Conservation (phyloP, 1,139 yeast genomes). For the Debaryomyces nepalensis region DNA sequence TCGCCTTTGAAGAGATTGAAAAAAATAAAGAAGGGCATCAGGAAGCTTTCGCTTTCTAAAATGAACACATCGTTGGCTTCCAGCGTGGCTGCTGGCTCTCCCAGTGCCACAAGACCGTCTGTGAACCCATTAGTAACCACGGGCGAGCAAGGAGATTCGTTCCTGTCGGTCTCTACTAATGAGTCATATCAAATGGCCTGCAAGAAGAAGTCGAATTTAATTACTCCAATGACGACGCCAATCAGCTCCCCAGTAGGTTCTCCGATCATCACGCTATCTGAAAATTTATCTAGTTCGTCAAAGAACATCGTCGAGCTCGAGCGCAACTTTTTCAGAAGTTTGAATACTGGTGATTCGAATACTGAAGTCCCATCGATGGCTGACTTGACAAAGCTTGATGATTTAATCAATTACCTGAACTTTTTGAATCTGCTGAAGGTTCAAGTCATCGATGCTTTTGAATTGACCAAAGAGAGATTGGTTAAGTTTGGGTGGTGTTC, state of each 20-base stretch:
- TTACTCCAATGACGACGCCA: slow-evolving; percentile 25
- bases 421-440: slow-evolving; percentile 37
- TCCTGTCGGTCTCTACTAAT: slow-evolving; percentile 7
- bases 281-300: slow-evolving; percentile 35
- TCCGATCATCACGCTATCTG: slow-evolving; percentile 48
- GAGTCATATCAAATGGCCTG: slow-evolving; percentile 7
- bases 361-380: slow-evolving; percentile 27
- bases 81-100: slow-evolving; percentile 33
- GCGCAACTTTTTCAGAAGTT: slow-evolving; percentile 40
- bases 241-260: slow-evolving; percentile 43
- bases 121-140: slow-evolving; percentile 2
- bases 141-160: slow-evolving; percentile 2
- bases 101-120: neutral
- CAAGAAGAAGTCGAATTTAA: slow-evolving; percentile 17
- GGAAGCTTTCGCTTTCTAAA: slow-evolving; percentile 29
- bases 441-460: slow-evolving; percentile 41
- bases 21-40: slow-evolving; percentile 40
- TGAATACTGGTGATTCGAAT: slow-evolving; percentile 15
- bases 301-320: slow-evolving; percentile 39
- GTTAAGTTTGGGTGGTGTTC: slow-evolving; percentile 52
- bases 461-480: slow-evolving; percentile 39
- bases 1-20: slow-evolving; percentile 41
- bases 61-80: slow-evolving; percentile 43
- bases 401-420: slow-evolving; percentile 37
- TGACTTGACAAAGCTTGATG: slow-evolving; percentile 33